Percentiles rank a stretch among this genome's conserved stretches.
Evolutionary conservation across 139 green algal genomes (phyloP).

Genomic region (Chlamydomonas eustigma): DNA sequence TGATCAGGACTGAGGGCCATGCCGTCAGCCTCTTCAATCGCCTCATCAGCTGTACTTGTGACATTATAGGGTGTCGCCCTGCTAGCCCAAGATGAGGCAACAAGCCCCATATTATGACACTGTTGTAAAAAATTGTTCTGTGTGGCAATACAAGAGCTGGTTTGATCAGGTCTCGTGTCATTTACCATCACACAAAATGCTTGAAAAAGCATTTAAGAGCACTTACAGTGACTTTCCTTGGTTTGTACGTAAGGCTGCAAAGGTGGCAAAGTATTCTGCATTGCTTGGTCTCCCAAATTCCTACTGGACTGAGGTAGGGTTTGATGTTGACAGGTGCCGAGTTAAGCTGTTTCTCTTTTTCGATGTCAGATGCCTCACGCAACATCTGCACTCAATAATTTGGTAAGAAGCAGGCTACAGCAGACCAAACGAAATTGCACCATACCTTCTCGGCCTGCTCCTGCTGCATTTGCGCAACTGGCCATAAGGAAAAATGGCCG

Average conservation of each 20-base stretch:
- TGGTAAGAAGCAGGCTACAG: neutral
- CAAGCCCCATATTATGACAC: neutral
- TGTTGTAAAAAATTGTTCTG: neutral
- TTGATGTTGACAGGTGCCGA: neutral
- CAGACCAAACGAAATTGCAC: neutral
- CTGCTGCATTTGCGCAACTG: neutral
- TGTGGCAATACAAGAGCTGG: neutral
- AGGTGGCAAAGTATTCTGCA: neutral
- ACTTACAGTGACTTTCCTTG: neutral
- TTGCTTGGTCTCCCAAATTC: neutral
- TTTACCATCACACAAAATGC: too few species aligned
- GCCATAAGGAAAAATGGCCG: neutral
- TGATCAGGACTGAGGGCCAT: neutral
- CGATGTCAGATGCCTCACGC: neutral
- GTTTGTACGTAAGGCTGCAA: constrained; percentile 5
- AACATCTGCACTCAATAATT: constrained; percentile 4
- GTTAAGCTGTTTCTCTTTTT: neutral
- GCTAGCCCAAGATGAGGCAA: neutral
- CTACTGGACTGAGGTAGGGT: neutral
- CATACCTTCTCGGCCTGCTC: neutral
- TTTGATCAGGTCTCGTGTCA: neutral
- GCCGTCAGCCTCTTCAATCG: neutral
- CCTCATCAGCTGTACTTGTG: neutral
- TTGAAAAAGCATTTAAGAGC: neutral
- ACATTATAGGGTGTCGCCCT: neutral